These are phyloP conservation scores for Henningerozyma blattae DNA, from an alignment of 805 yeast genomes.

Conservation along the genomic window DNA sequence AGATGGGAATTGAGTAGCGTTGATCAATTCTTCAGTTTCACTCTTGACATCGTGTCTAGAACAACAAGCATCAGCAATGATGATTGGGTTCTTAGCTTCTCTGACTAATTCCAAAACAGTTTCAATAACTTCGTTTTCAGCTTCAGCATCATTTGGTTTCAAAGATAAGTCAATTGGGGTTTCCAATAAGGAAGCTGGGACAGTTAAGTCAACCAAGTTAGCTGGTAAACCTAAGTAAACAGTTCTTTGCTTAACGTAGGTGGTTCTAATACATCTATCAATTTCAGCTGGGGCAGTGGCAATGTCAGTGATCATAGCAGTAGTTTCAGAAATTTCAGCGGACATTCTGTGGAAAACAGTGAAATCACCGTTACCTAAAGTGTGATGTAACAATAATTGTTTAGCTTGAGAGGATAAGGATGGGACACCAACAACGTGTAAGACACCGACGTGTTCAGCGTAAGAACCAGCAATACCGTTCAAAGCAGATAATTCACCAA, in stretches of 20 bases:
- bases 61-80: slow-evolving; percentile 82
- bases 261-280: slow-evolving; percentile 63
- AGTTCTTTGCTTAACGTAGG: slow-evolving; percentile 64
- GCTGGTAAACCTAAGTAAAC: slow-evolving; percentile 78
- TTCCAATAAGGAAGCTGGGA: slow-evolving; percentile 44
- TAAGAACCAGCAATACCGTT: slow-evolving; percentile 83
- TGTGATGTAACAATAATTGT: slow-evolving; percentile 67
- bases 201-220: slow-evolving; percentile 56
- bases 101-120: slow-evolving; percentile 39
- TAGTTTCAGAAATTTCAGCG: slow-evolving; percentile 53
- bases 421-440: slow-evolving; percentile 83
- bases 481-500: slow-evolving; percentile 75
- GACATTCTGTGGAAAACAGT: slow-evolving; percentile 74
- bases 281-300: slow-evolving; percentile 56
- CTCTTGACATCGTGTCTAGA: slow-evolving; percentile 56
- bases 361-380: slow-evolving; percentile 75
- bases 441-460: slow-evolving; percentile 79
- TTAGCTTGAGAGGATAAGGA: slow-evolving; percentile 61
- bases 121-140: slow-evolving; percentile 52
- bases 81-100: slow-evolving; percentile 55
- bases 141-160: slow-evolving; percentile 44
- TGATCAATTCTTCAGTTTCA: slow-evolving; percentile 53
- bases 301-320: slow-evolving; percentile 52
- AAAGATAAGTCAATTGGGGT: slow-evolving; percentile 54
- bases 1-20: slow-evolving; percentile 64